Evolutionary conservation across 768 basidiomycete genomes (phyloP), one percentile per base, ranked within the genome.

Genomic region (Leccinum aurantiacum): DNA sequence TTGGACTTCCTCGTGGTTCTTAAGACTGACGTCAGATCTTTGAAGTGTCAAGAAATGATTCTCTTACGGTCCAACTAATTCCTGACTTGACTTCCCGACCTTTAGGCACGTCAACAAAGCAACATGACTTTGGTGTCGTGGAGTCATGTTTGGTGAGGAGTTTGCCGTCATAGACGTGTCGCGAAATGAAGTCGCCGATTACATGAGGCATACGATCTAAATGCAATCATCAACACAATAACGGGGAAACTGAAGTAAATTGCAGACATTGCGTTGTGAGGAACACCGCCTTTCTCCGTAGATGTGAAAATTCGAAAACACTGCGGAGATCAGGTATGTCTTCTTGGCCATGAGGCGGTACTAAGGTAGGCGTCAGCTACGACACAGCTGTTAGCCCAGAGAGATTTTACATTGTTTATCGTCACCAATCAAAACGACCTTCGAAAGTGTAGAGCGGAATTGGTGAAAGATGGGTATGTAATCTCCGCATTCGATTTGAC

Each of bases 181-280:
- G 65, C 7, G 91, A 93, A 25, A 93, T 88, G 49, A 91, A 84
- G 4, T 71, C 65, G 44, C 90, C 88, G 73, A 92, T 85, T 60
- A 88, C 79, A 61, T 84, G 82, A 41, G 91, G 91, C 89, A 93
- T 91, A 4, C 92, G 86, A 65, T 93, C 92, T 93, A 59, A 25
- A 54, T 10, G 29, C 9, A 31, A 31, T 31, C 35, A 41, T 61
- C 14, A 17, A 14, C 37, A 37, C 54, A 31, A 25, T 7, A 15
- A 11, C 0, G 13, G 46, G 47, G 10, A 14, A 31, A 52, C 22
- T 41, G 9, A 10, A 15, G 14, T 31, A 1, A 13, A 29, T 41
- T 47, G 71, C 83, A 67, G 70, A 91, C 91, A 93, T 75, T 93
- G 91, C 0, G 80, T 90, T 65, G 89, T 74, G 7, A 93, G 75